Percentiles rank a stretch among this genome's conserved stretches.
These are phyloP conservation scores for Lasiodiplodia hormozganensis DNA, from an alignment of 2,329 filamentous ascomycete genomes.

Conservation along the genomic window DNA sequence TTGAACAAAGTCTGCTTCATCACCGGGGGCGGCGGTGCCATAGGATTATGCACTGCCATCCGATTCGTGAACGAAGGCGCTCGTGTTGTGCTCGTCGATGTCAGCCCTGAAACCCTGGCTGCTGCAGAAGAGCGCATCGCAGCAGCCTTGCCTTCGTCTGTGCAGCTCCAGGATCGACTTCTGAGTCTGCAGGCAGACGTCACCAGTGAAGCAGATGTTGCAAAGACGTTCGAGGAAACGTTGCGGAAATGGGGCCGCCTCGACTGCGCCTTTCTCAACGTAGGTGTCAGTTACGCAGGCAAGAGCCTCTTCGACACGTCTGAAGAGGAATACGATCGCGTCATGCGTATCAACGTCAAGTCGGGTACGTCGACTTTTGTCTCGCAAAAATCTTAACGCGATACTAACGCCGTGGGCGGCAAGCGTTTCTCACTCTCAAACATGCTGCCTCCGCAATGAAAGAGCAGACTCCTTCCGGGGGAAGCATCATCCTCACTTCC, in stretches of 20 bases:
- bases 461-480: slow-evolving; percentile 38
- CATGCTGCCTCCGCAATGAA: slow-evolving; percentile 45
- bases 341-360: slow-evolving; percentile 48
- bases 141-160: slow-evolving; percentile 32
- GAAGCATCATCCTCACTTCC: slow-evolving; percentile 50
- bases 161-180: slow-evolving; percentile 32
- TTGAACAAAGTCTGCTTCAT: slow-evolving; percentile 43
- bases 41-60: slow-evolving; percentile 45
- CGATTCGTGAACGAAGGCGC: slow-evolving; percentile 47
- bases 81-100: slow-evolving; percentile 47
- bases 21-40: slow-evolving; percentile 43
- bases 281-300: slow-evolving; percentile 35
- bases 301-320: slow-evolving; percentile 46
- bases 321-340: slow-evolving; percentile 44
- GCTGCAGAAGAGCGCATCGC: slow-evolving; percentile 34
- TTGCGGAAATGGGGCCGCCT: slow-evolving; percentile 39
- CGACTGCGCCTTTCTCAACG: slow-evolving; percentile 32
- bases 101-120: slow-evolving; percentile 39
- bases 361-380: slow-evolving; percentile 39
- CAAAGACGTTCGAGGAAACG: slow-evolving; percentile 36
- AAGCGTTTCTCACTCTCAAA: slow-evolving; percentile 48
- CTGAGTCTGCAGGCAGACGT: slow-evolving; percentile 43
- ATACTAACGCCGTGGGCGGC: background rate
- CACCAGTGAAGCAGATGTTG: slow-evolving; percentile 42
- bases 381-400: background rate